Evolutionary conservation across 2,329 filamentous ascomycete species (phyloP).

Genomic region (Pseudogymnoascus sp.): DNA sequence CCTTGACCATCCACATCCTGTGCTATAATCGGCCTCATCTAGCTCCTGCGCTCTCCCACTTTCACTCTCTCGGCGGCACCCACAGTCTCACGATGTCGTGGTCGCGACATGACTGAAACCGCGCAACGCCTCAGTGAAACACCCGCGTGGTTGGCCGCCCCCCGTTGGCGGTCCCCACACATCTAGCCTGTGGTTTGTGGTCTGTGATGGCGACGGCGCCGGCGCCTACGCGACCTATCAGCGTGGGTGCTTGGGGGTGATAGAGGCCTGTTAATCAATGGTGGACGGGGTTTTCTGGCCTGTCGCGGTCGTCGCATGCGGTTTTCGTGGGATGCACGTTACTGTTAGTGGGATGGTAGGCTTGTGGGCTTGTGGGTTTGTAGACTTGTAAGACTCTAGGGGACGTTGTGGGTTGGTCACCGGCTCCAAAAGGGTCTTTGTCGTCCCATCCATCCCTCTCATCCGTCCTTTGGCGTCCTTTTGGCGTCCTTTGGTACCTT

Average conservation of each 20-base stretch:
- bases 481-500: not conserved
- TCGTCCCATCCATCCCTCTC: not conserved
- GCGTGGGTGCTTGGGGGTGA: not conserved
- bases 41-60: not conserved
- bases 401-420: not conserved
- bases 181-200: not conserved
- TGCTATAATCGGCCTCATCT: not conserved
- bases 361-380: not conserved
- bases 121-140: not conserved
- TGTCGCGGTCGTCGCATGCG: not conserved
- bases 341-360: not conserved
- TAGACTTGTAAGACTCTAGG: not conserved
- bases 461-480: not conserved
- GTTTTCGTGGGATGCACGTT: not conserved
- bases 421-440: not conserved
- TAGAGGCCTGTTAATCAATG: not conserved
- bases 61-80: not conserved
- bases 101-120: not conserved
- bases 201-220: constrained; percentile 2
- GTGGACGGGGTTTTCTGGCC: not conserved
- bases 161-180: not conserved
- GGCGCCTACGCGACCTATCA: not conserved
- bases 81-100: not conserved
- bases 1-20: not conserved
- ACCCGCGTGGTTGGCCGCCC: constrained; percentile 3